Base-by-base conservation (phyloP, 2,329 filamentous ascomycete species). In the Aspergillus ochraceoroseus region DNA sequence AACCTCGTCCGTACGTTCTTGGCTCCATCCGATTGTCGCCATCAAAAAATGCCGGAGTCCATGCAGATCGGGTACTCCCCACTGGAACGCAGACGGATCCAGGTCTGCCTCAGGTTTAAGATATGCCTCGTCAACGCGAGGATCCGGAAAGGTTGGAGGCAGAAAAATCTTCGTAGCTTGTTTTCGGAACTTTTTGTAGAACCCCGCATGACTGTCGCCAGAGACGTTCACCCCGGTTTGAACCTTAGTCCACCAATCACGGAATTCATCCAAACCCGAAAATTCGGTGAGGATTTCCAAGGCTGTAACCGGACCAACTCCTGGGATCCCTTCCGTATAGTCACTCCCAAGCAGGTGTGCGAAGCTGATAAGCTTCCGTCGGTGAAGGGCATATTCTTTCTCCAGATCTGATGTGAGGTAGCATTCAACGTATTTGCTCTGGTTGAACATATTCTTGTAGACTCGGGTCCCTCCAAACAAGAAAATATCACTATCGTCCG, bases 391-490 rank as follows among this genome's bases (percentile, higher is more conserved):
- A 47, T 95, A 83, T 55, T 98, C 94, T 53, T 85, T 85, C 56
- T 94, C 87, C 0, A 98, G 72, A 57, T 98, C 92, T 0, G 71
- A 73, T 2, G 81, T 70, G 7, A 98, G 76, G 60, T 96, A 98
- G 66, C 92, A 96, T 67, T 98, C 92, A 28, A 98, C 92, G 55
- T 87, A 94, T 62, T 98, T 98, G 64, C 92, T 92, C 55, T 87
- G 83, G 65, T 95, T 98, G 73, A 98, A 98, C 88, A 98, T 94
- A 70, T 98, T 98, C 65, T 98, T 98, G 74, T 98, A 98, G 14
- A 98, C 85, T 12, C 90, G 77, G 0, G 88, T 98, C 25, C 92
- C 94, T 12, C 92, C 94, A 63, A 98, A 98, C 1, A 98, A 76
- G 58, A 98, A 98, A 0, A 83, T 94, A 70, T 98, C 92, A 2